Conservation (phyloP, 2,329 filamentous ascomycete species). For the Lojkania enalia region DNA sequence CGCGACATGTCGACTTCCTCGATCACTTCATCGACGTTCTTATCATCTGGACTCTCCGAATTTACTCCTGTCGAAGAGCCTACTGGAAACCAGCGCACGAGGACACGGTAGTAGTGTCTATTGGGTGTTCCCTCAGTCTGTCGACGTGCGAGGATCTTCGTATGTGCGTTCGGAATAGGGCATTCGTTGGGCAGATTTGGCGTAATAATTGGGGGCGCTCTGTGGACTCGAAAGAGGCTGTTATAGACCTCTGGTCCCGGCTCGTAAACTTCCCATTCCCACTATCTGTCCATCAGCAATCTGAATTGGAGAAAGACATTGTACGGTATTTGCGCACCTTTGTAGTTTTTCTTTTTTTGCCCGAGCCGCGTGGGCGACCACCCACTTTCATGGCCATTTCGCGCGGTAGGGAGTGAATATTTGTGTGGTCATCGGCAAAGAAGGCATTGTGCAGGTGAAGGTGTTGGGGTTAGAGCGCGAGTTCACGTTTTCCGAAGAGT, state of each 20-base stretch:
- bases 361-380: no score
- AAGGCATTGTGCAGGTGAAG: no score
- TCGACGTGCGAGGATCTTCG: constrained; percentile 35
- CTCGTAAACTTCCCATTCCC: constrained; percentile 34
- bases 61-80: constrained; percentile 2
- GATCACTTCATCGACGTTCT: constrained; percentile 13
- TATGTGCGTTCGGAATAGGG: constrained; percentile 31
- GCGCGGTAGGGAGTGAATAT: no score
- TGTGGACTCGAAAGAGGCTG: constrained; percentile 33
- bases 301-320: no score
- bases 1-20: constrained; percentile 31
- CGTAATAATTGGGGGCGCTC: constrained; percentile 31
- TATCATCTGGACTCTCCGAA: background rate
- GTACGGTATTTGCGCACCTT: no score
- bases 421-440: no score
- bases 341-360: no score
- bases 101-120: constrained; percentile 33
- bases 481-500: no score
- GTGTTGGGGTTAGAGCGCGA: no score
- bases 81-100: constrained; percentile 12
- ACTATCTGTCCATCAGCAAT: no score
- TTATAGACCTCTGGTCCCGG: constrained; percentile 34
- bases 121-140: constrained; percentile 27
- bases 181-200: constrained; percentile 25
- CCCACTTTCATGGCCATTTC: no score